Base-by-base conservation (phyloP, 257 asterid genomes). In the Rubia yunnanensis region DNA sequence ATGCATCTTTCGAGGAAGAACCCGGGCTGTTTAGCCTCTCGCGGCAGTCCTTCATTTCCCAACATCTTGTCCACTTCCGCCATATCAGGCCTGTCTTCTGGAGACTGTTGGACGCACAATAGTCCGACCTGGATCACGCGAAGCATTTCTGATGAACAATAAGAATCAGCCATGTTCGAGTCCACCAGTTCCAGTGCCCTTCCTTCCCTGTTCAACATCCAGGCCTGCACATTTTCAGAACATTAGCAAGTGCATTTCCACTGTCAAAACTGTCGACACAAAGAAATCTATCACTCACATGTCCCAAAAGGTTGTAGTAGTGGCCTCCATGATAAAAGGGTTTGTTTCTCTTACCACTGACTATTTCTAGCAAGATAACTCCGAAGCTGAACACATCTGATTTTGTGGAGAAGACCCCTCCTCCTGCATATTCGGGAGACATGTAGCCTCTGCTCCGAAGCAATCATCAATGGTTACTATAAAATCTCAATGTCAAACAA, bases 361-460 rank as follows among this genome's bases (percentile, higher is more conserved):
- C 57, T 26, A 79, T 76, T 58, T 79, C 81, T 11, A 76, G 50
- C 27, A 70, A 14, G 22, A 76, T 3, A 31, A 79, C 79, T 0
- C 79, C 81, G 10, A 76, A 66, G 65, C 81, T 79, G 32, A 76
- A 76, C 11, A 80, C 81, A 17, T 80, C 81, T 7, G 84, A 73
- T 62, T 76, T 80, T 46, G 55, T 69, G 2, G 79, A 76, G 41
- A 80, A 76, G 44, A 13, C 32, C 30, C 81, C 77, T 1, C 61
- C 77, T 18, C 74, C 72, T 36, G 75, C 68, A 35, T 76, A 76
- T 55, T 76, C 81, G 1, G 78, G 81, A 17, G 78, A 65, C 72
- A 76, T 76, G 38, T 76, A 76, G 10, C 80, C 77, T 13, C 82
- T 70, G 69, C 7, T 67, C 24, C 22, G 34, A n/a, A n/a, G n/a